phyloP scores from a whole-genome alignment of 805 yeast genomes.

The Pichia nakasei region DNA sequence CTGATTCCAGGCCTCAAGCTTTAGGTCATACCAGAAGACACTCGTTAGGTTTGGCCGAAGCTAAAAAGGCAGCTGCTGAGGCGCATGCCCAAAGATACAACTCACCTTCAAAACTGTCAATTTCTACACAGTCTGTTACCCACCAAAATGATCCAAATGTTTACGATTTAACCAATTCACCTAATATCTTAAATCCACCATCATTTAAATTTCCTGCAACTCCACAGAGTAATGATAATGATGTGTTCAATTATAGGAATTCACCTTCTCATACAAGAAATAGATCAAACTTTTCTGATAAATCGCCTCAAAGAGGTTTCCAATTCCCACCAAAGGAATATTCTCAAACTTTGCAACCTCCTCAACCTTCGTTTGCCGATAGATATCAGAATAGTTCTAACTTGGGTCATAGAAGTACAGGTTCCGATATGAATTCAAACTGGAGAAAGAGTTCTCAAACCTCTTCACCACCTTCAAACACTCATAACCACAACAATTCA shows the following conservation, averaged over 20 bases:
- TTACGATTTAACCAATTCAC: constrained; percentile 9
- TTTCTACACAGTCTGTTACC: constrained; percentile 6
- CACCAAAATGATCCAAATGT: background rate
- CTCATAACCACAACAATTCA: background rate
- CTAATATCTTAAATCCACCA: constrained; percentile 21
- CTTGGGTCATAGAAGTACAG: constrained; percentile 31
- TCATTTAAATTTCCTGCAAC: constrained; percentile 50
- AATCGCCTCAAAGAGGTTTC: constrained; percentile 41
- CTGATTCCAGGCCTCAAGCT: constrained; percentile 24
- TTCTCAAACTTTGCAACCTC: constrained; percentile 33
- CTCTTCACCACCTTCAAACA: constrained; percentile 16
- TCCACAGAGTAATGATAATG: constrained; percentile 10
- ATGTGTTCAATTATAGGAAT: constrained; percentile 5
- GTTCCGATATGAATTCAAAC: constrained; percentile 43
- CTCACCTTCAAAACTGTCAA: constrained; percentile 26
- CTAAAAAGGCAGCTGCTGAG: constrained; percentile 93
- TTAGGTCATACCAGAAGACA: constrained; percentile 86
- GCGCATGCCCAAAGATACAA: constrained; percentile 61
- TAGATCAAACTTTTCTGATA: constrained; percentile 20
- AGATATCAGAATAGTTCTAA: constrained; percentile 15
- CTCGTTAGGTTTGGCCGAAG: constrained; percentile 84
- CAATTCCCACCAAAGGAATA: constrained; percentile 55
- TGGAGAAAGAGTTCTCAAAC: constrained; percentile 47
- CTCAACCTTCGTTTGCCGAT: constrained; percentile 43
- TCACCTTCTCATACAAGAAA: constrained; percentile 18